A percentile compares a stretch with the other conserved stretches of the same genome.
Conservation (phyloP, 2,329 filamentous ascomycete genomes). For the Aquanectria penicillioides region DNA sequence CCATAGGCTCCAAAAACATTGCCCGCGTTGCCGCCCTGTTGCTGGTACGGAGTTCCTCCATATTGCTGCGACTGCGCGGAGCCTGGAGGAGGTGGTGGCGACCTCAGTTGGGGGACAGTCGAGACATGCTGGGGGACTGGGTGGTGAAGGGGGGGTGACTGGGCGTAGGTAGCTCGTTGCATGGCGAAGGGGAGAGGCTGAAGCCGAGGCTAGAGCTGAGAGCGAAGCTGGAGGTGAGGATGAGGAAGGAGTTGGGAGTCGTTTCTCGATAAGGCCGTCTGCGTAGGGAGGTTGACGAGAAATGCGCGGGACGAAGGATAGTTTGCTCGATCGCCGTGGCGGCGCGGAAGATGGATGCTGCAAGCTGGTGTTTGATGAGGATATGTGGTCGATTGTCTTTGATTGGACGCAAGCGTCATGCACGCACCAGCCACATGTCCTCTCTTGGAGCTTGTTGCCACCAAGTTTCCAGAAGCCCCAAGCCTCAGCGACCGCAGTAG, state of each 20-base stretch:
- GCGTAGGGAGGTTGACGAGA: too few relatives aligned
- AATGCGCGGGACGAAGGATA: not conserved
- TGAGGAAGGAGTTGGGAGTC: not conserved
- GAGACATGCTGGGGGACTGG: slow-evolving; percentile 98
- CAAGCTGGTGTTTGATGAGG: slow-evolving; percentile 43
- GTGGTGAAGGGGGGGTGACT: slow-evolving; percentile 94
- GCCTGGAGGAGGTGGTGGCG: slow-evolving; percentile 82
- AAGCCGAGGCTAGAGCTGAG: slow-evolving; percentile 30
- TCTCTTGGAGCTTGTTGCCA: not conserved
- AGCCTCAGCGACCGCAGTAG: too few relatives aligned
- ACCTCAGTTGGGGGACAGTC: slow-evolving; percentile 95
- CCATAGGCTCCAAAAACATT: slow-evolving; percentile 79
- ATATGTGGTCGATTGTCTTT: slow-evolving; percentile 48
- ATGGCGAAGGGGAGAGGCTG: slow-evolving; percentile 60
- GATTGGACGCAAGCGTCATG: slow-evolving; percentile 42
- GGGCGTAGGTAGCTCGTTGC: slow-evolving; percentile 87
- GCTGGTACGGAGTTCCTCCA: slow-evolving; percentile 79
- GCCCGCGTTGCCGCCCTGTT: slow-evolving; percentile 62
- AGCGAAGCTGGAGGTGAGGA: slow-evolving; percentile 12
- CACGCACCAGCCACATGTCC: slow-evolving; percentile 23
- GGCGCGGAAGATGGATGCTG: slow-evolving; percentile 30
- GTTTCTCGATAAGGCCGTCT: not conserved
- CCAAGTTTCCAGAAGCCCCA: too few relatives aligned
- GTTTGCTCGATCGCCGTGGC: slow-evolving; percentile 17
- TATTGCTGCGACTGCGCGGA: slow-evolving; percentile 74